Evolutionary conservation across 306 rosid species (phyloP).

Genomic region (Trifolium pratense): DNA sequence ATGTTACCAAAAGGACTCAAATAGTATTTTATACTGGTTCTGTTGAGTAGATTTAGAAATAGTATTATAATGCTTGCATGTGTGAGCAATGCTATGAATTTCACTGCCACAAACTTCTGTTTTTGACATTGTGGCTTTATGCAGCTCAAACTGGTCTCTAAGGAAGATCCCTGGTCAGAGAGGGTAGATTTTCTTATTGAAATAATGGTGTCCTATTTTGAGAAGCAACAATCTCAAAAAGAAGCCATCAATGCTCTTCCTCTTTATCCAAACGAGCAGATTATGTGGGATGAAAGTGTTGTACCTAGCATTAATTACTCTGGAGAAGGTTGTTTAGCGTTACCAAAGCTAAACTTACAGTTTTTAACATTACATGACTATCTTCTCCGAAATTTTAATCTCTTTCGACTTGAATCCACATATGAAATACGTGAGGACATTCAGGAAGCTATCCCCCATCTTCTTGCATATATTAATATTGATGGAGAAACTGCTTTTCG

Average conservation of each 20-base stretch:
- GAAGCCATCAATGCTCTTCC: conserved; percentile 99
- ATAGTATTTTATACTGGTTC: conserved; percentile 14
- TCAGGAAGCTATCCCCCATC: conserved; percentile 97
- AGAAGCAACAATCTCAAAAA: conserved; percentile 95
- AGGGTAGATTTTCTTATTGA: conserved; percentile 94
- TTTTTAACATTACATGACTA: conserved; percentile 98
- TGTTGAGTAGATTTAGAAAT: conserved; percentile 23
- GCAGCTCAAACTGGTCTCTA: conserved; percentile 90
- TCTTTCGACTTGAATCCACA: conserved; percentile 96
- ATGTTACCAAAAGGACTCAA: background rate
- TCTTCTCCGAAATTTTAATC: conserved; percentile 91
- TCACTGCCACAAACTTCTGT: conserved; percentile 13
- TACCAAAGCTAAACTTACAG: conserved; percentile 92
- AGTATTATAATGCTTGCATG: conserved; percentile 21
- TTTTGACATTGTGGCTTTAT: conserved; percentile 43
- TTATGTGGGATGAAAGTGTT: conserved; percentile 99
- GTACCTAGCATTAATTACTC: conserved; percentile 98
- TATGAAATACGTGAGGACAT: conserved; percentile 98
- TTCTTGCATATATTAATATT: conserved; percentile 81
- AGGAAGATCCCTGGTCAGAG: conserved; percentile 92
- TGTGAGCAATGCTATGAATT: conserved; percentile 30
- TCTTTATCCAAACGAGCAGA: conserved; percentile 91
- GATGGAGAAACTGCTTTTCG: conserved; percentile 92
- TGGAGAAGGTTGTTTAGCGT: conserved; percentile 98
- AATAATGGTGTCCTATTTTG: conserved; percentile 91